phyloP scores from a whole-genome alignment of 768 basidiomycete species.

The Zangia roseola region DNA sequence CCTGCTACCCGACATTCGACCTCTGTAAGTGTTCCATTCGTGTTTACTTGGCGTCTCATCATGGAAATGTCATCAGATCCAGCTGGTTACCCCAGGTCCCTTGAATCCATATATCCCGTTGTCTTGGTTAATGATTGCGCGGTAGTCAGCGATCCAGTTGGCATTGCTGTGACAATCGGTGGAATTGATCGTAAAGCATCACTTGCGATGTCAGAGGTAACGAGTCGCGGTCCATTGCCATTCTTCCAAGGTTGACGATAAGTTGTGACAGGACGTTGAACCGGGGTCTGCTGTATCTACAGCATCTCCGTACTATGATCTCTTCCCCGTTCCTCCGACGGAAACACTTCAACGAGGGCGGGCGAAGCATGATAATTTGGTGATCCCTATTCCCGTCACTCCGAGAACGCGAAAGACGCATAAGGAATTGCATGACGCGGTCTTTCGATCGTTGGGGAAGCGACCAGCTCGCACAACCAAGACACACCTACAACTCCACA shows the following conservation, averaged over 20 bases:
- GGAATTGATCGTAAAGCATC: background rate
- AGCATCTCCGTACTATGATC: slow-evolving; percentile 26
- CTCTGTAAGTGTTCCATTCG: slow-evolving; percentile 31
- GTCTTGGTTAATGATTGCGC: background rate
- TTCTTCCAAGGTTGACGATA: slow-evolving; percentile 2
- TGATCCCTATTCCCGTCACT: background rate
- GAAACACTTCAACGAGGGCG: background rate
- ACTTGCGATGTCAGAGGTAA: slow-evolving; percentile 16
- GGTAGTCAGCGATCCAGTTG: background rate
- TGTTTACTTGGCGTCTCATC: background rate
- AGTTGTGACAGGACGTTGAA: background rate
- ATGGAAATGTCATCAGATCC: slow-evolving; percentile 9
- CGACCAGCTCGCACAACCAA: slow-evolving; percentile 19
- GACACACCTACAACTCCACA: slow-evolving; percentile 37
- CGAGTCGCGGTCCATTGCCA: background rate
- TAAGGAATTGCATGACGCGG: slow-evolving; percentile 16
- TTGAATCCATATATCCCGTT: slow-evolving; percentile 25
- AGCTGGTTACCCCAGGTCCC: slow-evolving; percentile 29
- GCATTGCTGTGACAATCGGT: slow-evolving; percentile 8
- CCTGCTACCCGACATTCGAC: slow-evolving; percentile 28
- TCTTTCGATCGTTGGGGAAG: slow-evolving; percentile 12
- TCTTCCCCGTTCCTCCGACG: slow-evolving; percentile 14
- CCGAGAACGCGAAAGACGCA: slow-evolving; percentile 21
- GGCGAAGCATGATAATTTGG: background rate
- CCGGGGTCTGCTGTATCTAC: slow-evolving; percentile 10